phyloP scores from a whole-genome alignment of 371 early-diverging fungal genomes.

The Apophysomyces variabilis region DNA sequence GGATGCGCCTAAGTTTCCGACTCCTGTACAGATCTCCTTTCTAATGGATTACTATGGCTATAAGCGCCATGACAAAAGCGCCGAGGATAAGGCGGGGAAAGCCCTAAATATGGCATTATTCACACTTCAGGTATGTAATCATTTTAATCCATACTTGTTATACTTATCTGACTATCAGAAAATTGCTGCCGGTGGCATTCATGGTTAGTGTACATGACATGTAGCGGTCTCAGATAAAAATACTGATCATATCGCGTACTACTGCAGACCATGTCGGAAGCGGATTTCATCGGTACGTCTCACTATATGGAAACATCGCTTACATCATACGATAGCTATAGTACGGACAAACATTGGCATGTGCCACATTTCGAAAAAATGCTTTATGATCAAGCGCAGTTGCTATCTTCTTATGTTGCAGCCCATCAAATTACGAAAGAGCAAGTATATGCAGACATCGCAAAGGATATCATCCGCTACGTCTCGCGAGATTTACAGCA shows the following conservation, averaged over 20 bases:
- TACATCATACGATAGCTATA: conserved; percentile 30
- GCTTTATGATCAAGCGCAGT: conserved; percentile 76
- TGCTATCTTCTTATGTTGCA: conserved; percentile 55
- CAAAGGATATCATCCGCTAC: conserved; percentile 61
- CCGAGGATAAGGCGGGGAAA: conserved; percentile 36
- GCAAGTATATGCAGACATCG: conserved; percentile 48
- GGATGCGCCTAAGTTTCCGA: conserved; percentile 69
- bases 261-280: conserved; percentile 60
- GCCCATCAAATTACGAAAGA: conserved; percentile 56
- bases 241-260: not conserved
- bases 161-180: conserved; percentile 23
- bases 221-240: not conserved
- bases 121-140: conserved; percentile 49
- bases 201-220: conserved; percentile 39
- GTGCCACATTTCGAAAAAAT: conserved; percentile 70
- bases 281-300: conserved; percentile 61
- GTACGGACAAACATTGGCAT: conserved; percentile 51
- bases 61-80: conserved; percentile 26
- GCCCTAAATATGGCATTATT: conserved; percentile 64
- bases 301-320: conserved; percentile 22
- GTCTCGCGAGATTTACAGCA: conserved; percentile 54
- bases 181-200: conserved; percentile 65
- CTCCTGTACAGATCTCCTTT: conserved; percentile 64
- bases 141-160: too few relatives aligned
- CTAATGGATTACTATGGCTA: conserved; percentile 56